Base-by-base conservation (phyloP, 257 asterid genomes). In the Capsicum baccatum region DNA sequence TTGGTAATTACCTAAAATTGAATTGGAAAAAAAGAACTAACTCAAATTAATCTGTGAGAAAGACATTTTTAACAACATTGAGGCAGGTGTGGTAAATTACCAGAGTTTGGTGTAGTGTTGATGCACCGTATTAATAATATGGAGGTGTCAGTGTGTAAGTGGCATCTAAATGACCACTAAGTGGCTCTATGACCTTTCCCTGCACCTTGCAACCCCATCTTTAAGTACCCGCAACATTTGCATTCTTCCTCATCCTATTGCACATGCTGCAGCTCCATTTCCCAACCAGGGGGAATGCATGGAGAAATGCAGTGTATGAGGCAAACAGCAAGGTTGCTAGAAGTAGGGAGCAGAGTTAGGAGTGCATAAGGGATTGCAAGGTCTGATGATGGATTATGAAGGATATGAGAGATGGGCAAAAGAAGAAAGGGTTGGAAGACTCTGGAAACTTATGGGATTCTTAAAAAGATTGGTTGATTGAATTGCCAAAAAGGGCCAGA, bases 261-360 rank as follows among this genome's bases (percentile, higher is more conserved):
- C 78, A 69, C 8, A 69, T 39, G 26, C 9, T 69, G 33, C 78
- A 7, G 4, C 11, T 3, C 47, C 14, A 17, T 15, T 67, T 37
- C 21, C 15, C 26, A 68, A 37, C 54, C 52, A 37, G 13, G 54
- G 50, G 19, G 11, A 9, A 66, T 44, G 47, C 48, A 5, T 16
- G n/a, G 3, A 12, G 16, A 37, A 37, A 33, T 21, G 69, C 17
- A 66, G 13, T 15, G 3, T 7, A 10, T 7, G 3, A 37, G 54
- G 52, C 13, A 68, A 68, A 68, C 9, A 1, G 8, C 13, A 68
- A 68, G 26, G 21, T 37, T 17, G 47, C 52, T 7, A 39, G 76
- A 68, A 15, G 54, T 39, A 69, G 78, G 78, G 54, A 69, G 78
- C 55, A 69, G 54, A 14, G 21, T 69, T 42, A 37, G 78, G 78